These are phyloP conservation scores for Nicotiana otophora DNA, from an alignment of 257 asterid species.

Conservation along the genomic window DNA sequence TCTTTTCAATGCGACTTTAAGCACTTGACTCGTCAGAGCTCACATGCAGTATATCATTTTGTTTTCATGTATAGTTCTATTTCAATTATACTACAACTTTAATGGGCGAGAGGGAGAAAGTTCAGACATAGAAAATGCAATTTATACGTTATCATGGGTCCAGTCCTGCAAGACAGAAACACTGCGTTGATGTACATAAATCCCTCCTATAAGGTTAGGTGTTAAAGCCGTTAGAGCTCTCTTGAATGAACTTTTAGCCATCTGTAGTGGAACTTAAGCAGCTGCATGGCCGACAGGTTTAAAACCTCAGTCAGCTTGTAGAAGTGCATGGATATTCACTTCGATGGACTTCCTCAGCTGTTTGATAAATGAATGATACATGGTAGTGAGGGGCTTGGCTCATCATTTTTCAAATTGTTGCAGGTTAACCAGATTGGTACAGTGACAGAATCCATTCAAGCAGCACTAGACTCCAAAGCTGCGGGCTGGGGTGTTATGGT, in stretches of 20 bases:
- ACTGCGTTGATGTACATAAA: not conserved
- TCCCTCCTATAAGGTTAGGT: not conserved
- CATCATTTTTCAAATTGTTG: conserved; percentile 13
- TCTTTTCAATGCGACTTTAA: not conserved
- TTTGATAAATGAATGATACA: not conserved
- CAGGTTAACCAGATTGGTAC: conserved; percentile 99
- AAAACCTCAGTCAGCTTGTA: too few relatives aligned
- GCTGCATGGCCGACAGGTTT: too few relatives aligned
- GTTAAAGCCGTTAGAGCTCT: not conserved
- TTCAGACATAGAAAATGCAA: not conserved
- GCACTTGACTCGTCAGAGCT: not conserved
- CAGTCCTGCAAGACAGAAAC: not conserved
- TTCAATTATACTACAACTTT: not conserved
- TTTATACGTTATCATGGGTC: not conserved
- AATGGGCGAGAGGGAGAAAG: not conserved
- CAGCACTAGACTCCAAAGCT: conserved; percentile 96
- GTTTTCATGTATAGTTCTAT: not conserved
- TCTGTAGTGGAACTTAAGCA: too few relatives aligned
- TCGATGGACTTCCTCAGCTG: too few relatives aligned
- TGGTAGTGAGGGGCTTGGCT: conserved; percentile 1
- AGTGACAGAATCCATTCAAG: conserved; percentile 94
- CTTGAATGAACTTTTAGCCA: not conserved
- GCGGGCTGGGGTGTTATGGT: conserved; percentile 99
- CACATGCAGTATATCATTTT: not conserved
- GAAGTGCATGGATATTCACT: too few relatives aligned